Percentiles rank a stretch among this genome's conserved stretches.
Evolutionary conservation across 2,329 filamentous ascomycete species (phyloP).

Genomic region (Achaetomium macrosporum): DNA sequence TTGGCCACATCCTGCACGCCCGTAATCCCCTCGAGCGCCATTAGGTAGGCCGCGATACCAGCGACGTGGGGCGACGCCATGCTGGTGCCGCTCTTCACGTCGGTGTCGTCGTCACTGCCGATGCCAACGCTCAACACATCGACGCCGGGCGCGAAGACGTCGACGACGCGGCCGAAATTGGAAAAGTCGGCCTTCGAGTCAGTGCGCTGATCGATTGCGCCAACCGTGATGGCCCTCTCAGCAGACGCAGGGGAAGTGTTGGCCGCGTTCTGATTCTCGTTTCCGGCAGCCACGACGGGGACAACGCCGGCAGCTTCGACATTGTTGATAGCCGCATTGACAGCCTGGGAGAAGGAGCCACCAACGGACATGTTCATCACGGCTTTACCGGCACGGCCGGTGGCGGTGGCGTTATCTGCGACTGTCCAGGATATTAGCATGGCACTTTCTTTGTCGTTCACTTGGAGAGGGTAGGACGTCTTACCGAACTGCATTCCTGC

Average conservation of each 20-base stretch:
- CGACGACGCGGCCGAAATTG: constrained; percentile 51
- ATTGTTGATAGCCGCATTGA: constrained; percentile 51
- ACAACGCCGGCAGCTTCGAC: constrained; percentile 47
- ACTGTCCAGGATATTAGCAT: constrained; percentile 26
- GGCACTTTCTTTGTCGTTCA: constrained; percentile 20
- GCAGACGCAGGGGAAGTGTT: constrained; percentile 51
- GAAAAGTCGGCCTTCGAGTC: constrained; percentile 49
- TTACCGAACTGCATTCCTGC: constrained; percentile 51
- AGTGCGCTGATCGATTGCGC: constrained; percentile 47
- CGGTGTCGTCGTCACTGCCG: constrained; percentile 39
- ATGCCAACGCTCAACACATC: constrained; percentile 49
- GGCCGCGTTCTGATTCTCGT: constrained; percentile 47
- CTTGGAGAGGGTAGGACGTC: too few relatives aligned
- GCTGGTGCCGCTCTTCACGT: constrained; percentile 48
- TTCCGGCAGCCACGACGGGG: constrained; percentile 55
- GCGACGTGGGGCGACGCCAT: constrained; percentile 65
- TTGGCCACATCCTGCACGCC: constrained; percentile 39
- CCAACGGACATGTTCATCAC: constrained; percentile 62
- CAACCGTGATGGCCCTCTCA: constrained; percentile 52
- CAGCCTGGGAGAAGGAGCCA: constrained; percentile 41
- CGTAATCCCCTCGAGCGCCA: constrained; percentile 48
- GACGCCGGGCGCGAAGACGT: constrained; percentile 53
- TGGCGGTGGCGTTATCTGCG: constrained; percentile 39
- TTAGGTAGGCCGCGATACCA: constrained; percentile 63
- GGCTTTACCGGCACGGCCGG: constrained; percentile 43